phyloP scores from a whole-genome alignment of 177 flowering plant species.

The Vitis hybrid region DNA sequence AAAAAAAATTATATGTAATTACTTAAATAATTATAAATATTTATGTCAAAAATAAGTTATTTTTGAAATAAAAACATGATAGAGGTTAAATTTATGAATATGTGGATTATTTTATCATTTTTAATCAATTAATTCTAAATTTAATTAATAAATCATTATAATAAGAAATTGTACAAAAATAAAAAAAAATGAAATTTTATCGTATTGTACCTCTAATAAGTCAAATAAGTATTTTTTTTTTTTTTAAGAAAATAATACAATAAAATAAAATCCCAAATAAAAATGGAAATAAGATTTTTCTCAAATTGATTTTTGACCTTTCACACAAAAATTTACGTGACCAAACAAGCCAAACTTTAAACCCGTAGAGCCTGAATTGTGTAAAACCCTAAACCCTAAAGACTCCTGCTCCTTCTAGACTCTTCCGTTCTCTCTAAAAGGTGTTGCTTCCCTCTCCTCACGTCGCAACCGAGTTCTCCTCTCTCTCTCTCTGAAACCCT shows the following conservation, averaged over 20 bases:
- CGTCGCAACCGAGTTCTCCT: too few species aligned
- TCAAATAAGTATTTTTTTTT: background rate
- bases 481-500: background rate
- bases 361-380: background rate
- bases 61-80: too few species aligned
- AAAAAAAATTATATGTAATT: too few species aligned
- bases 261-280: background rate
- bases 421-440: slow-evolving; percentile 11
- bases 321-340: background rate
- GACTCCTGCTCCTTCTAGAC: slow-evolving; percentile 21
- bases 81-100: too few species aligned
- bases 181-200: too few species aligned
- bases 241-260: too few species aligned
- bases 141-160: too few species aligned
- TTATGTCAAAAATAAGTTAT: too few species aligned
- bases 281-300: background rate
- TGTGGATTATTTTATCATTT: too few species aligned
- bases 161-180: background rate
- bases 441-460: too few species aligned
- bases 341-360: background rate
- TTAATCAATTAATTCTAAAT: too few species aligned
- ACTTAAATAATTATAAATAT: too few species aligned
- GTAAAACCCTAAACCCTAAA: slow-evolving; percentile 34
- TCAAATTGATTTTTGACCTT: background rate
- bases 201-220: background rate